Conservation (phyloP, 495 filamentous ascomycete species). For the Penicillium robsamsonii region DNA sequence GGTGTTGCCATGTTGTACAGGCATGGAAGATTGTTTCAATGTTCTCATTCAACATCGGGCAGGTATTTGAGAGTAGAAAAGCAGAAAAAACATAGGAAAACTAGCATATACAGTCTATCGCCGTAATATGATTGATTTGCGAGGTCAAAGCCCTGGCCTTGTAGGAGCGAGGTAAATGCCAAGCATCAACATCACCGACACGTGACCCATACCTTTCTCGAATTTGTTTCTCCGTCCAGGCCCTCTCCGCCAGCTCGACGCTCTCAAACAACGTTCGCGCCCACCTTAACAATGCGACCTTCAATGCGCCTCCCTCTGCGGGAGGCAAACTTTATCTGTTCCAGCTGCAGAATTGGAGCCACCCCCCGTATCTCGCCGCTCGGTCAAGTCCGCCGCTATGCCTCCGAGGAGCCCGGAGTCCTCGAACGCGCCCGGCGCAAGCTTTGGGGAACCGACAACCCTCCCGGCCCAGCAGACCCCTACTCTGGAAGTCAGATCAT, state of each 20-base stretch:
- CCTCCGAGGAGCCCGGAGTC: slow-evolving; percentile 39
- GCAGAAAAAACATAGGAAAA: background rate
- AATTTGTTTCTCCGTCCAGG: slow-evolving; percentile 30
- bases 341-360: slow-evolving; percentile 40
- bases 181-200: slow-evolving; percentile 15
- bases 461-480: slow-evolving; percentile 54
- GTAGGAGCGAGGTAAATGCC: slow-evolving; percentile 8
- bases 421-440: slow-evolving; percentile 51
- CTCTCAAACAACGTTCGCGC: slow-evolving; percentile 11
- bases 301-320: slow-evolving; percentile 39
- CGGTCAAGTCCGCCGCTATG: slow-evolving; percentile 43
- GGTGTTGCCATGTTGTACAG: background rate
- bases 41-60: background rate
- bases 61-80: background rate
- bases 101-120: background rate
- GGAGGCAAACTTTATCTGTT: slow-evolving; percentile 46
- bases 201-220: slow-evolving; percentile 23
- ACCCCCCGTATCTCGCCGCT: slow-evolving; percentile 40
- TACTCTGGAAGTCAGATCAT: slow-evolving; percentile 42
- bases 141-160: background rate
- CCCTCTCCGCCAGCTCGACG: slow-evolving; percentile 19
- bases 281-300: slow-evolving; percentile 40
- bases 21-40: background rate
- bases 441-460: slow-evolving; percentile 57
- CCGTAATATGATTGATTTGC: background rate